Base-by-base conservation (phyloP, 2,329 filamentous ascomycete genomes). In the Ramularia collo-cygni region DNA sequence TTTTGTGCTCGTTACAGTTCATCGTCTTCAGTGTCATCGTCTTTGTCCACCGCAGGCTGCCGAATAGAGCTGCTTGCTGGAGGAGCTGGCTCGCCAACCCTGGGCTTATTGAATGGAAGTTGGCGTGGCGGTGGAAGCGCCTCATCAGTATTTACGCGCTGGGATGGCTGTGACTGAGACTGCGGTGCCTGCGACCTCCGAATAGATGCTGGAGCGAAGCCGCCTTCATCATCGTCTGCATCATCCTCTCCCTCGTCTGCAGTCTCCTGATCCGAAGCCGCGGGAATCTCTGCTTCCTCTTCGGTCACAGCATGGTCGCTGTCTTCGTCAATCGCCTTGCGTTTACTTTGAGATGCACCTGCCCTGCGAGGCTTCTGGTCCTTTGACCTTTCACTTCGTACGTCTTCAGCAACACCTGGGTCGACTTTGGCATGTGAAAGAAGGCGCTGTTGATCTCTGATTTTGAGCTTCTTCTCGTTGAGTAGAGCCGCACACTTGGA, bases 391-490 rank as follows among this genome's bases (percentile, higher is more conserved):
- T 47, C 31, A 29, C 16, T 30, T n/a, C 28, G 40, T 8, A 52
- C 46, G 15, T 45, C 40, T 42, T 56, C 54, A 19, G 50, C 54
- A 13, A 40, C 43, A 78, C 82, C 76, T 58, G 80, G 74, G 35
- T 79, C 76, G 28, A 85, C 66, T 37, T 79, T 77, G 56, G 75
- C 74, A 19, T 66, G 63, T 12, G 69, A 67, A 16, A 87, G 62
- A 14, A 83, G 62, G 28, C 75, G 72, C 53, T 83, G 79, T 62
- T 87, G 83, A 52, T 87, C 76, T 30, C 84, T 67, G 35, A 89
- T 88, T 63, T 85, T 88, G 37, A 81, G 67, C 62, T 89, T 89
- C 66, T 90, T 90, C 59, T 83, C 77, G 52, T 89, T 89, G 1
- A 89, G 65, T 2, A 90, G 66, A 40, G 76, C 69, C 39, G 76